Percentiles rank a stretch among this genome's conserved stretches.
Conservation (phyloP, 345 rosid species). For the Corchorus olitorius region DNA sequence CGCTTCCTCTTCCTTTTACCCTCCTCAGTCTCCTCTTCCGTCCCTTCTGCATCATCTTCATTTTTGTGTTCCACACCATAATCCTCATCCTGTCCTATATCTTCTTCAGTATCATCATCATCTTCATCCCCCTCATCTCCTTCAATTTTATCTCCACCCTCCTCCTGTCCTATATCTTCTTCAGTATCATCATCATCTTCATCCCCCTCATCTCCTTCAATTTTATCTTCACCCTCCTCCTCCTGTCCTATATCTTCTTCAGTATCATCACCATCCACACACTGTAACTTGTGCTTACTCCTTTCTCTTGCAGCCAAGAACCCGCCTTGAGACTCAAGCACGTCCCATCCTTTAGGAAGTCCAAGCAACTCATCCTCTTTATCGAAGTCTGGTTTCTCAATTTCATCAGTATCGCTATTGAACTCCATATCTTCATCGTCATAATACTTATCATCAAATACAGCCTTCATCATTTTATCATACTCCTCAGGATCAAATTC, state of each 20-base stretch:
- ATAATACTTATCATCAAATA: conserved; percentile 67
- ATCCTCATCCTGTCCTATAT: conserved; percentile 24
- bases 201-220: background rate
- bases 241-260: conserved; percentile 21
- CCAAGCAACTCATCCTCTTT: conserved; percentile 90
- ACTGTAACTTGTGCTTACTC: conserved; percentile 40
- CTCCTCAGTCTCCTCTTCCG: conserved; percentile 38
- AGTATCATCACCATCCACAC: conserved; percentile 25
- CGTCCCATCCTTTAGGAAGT: conserved; percentile 74
- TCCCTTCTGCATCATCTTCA: conserved; percentile 16
- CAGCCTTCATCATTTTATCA: conserved; percentile 76
- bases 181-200: background rate
- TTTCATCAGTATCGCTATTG: conserved; percentile 48
- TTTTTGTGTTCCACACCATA: conserved; percentile 16
- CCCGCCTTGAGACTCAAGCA: conserved; percentile 50
- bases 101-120: no score
- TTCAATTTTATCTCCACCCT: background rate
- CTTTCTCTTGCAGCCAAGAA: conserved; percentile 68
- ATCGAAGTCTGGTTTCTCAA: conserved; percentile 78
- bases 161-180: conserved; percentile 1
- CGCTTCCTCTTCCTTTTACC: conserved; percentile 70
- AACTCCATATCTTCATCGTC: conserved; percentile 57
- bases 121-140: conserved; percentile 7
- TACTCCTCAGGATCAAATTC: conserved; percentile 84
- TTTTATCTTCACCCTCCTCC: conserved; percentile 3